A percentile compares a stretch with the other conserved stretches of the same genome.
Evolutionary conservation across 148 eudicot species (phyloP).

Genomic region (Agrostemma githago): DNA sequence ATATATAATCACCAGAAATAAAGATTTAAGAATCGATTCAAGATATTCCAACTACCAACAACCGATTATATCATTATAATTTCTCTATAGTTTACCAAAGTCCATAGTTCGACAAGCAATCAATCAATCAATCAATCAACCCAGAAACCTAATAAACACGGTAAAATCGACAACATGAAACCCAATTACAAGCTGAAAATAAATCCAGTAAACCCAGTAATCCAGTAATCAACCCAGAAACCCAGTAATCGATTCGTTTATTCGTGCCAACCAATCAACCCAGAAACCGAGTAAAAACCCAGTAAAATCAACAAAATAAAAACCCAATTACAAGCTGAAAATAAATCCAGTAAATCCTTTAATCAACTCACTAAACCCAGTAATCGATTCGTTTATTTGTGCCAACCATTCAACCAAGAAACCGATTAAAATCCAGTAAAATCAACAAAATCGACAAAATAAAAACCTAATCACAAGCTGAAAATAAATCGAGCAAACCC

Average conservation of each 20-base stretch:
- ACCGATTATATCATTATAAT: neutral
- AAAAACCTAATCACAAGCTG: too few species aligned
- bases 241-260: too few species aligned
- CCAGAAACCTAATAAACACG: conserved; percentile 2
- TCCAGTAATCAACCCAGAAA: too few species aligned
- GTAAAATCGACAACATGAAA: neutral
- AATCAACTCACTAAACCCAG: too few species aligned
- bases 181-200: neutral
- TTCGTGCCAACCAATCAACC: too few species aligned
- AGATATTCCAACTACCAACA: neutral
- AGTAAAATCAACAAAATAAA: too few species aligned
- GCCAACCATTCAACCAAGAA: too few species aligned
- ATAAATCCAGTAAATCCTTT: too few species aligned
- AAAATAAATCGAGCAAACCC: too few species aligned
- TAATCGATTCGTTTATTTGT: too few species aligned
- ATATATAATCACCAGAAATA: neutral
- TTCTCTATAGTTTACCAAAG: neutral
- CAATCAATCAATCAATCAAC: neutral
- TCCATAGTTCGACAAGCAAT: neutral
- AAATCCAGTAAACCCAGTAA: too few species aligned
- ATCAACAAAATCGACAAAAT: neutral
- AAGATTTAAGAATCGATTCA: neutral
- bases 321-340: too few species aligned
- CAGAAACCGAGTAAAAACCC: neutral
- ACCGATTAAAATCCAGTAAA: neutral